Base-by-base conservation (phyloP, 805 yeast species). In the Zygoascus bituminiphila region DNA sequence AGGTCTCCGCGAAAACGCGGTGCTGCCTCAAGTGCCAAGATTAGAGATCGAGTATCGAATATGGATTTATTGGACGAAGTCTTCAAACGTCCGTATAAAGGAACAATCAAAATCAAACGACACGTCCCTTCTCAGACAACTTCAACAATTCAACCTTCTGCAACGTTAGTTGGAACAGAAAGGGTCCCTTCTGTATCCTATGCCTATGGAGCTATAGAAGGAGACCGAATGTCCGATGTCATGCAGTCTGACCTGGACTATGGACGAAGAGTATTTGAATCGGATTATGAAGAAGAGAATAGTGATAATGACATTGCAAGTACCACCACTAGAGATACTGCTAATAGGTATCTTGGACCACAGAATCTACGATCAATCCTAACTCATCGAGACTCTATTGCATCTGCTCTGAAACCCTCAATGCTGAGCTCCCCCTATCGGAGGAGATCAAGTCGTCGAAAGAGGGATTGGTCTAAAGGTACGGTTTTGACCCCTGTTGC, bases 51-150 rank as follows among this genome's bases (percentile, higher is more conserved):
- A 45, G 54, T 59, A 7, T 58, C 61, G 2, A 56, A 59, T 21
- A 59, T 59, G 35, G 62, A 57, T 22, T 49, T 60, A 9, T 44
- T 60, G n/a, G 64, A 60, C 21, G 61, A 60, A 44, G 64, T 60
- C 4, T 60, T 60, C 50, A 54, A 54, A 24, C 45, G 60, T 6
- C 63, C 64, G 2, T 59, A 57, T 40, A 58, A 59, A 21, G 63
- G 60, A 2, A 54, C 61, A 2, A 52, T 54, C 7, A 52, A 47
- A 14, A 44, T 55, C 33, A 54, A 52, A 42, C 37, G 43, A 12
- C 41, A 41, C 21, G 12, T n/a, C 5, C 15, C 22, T 5, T 39
- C 42, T 5, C 22, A 19, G 6, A 19, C 22, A 36, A 36, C 9
- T 17, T 15, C 39, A 15, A 20, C 22, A 9, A 15, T 14, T 17